These are phyloP conservation scores for Phlyctochytrium arcticum DNA, from an alignment of 192 early-diverging fungal genomes.

Conservation along the genomic window DNA sequence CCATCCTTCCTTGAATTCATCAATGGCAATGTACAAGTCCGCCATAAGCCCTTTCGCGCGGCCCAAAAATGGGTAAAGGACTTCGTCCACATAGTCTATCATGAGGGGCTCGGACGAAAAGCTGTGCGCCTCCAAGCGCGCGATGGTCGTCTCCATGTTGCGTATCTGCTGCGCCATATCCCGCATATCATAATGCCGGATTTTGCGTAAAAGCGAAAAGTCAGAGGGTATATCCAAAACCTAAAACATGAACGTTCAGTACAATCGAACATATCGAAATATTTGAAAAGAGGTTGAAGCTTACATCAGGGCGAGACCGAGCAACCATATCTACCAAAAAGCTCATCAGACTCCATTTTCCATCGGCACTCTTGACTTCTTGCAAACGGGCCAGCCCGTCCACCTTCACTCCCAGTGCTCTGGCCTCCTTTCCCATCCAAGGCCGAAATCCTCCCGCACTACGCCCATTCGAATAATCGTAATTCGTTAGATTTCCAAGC, in stretches of 20 bases:
- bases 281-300: not conserved
- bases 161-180: slow-evolving; percentile 28
- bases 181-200: slow-evolving; percentile 39
- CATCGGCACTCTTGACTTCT: slow-evolving; percentile 57
- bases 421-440: slow-evolving; percentile 54
- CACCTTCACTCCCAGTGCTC: slow-evolving; percentile 51
- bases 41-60: slow-evolving; percentile 3
- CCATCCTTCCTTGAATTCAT: slow-evolving; percentile 30
- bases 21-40: slow-evolving; percentile 12
- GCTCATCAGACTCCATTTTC: slow-evolving; percentile 53
- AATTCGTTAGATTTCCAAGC: slow-evolving; percentile 51
- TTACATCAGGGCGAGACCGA: slow-evolving; percentile 31
- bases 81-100: slow-evolving; percentile 16
- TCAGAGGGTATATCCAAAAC: slow-evolving; percentile 39
- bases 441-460: slow-evolving; percentile 37
- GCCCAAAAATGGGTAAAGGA: slow-evolving; percentile 20
- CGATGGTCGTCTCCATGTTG: slow-evolving; percentile 17
- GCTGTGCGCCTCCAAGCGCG: slow-evolving; percentile 3
- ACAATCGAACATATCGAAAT: slow-evolving; percentile 11
- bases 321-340: slow-evolving; percentile 53
- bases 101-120: slow-evolving; percentile 9
- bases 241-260: not conserved
- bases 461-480: slow-evolving; percentile 34
- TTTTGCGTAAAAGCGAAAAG: slow-evolving; percentile 31
- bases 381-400: slow-evolving; percentile 49